Evolutionary conservation across 139 green algal species (phyloP).

Genomic region (Eudorina sp.): DNA sequence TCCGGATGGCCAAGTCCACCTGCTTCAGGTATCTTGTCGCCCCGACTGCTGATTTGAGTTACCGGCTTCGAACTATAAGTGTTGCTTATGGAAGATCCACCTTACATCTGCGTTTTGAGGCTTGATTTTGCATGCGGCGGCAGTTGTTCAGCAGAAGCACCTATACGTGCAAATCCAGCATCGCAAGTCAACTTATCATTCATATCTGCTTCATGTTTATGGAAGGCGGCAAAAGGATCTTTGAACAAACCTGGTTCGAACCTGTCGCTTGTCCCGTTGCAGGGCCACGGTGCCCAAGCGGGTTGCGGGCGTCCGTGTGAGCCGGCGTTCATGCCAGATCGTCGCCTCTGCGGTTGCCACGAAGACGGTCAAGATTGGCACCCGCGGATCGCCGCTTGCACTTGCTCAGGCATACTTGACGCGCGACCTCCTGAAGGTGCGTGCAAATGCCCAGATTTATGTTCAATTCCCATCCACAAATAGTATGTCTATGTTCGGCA

Average conservation of each 20-base stretch:
- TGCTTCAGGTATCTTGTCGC: constrained; percentile 19
- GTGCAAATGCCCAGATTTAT: too few species aligned
- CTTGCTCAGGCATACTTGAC: constrained; percentile 99
- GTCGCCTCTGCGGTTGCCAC: constrained; percentile 63
- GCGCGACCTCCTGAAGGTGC: constrained; percentile 93
- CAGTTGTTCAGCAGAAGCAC: too few species aligned
- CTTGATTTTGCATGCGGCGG: too few species aligned
- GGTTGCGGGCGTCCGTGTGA: background rate
- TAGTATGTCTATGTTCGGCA: too few species aligned
- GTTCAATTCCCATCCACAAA: too few species aligned
- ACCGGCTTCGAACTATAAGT: background rate
- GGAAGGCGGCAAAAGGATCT: background rate
- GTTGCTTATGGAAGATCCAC: too few species aligned
- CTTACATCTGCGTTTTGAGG: too few species aligned
- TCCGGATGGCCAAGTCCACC: constrained; percentile 31
- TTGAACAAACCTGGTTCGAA: background rate
- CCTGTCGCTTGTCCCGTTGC: background rate
- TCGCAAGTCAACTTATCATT: too few species aligned
- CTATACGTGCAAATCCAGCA: too few species aligned
- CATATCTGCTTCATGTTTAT: background rate
- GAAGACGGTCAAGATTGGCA: constrained; percentile 87
- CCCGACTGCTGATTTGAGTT: background rate
- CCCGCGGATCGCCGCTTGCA: constrained; percentile 92
- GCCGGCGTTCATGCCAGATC: constrained; percentile 2
- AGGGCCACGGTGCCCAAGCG: constrained; percentile 37